Conservation (phyloP, 1,284 basidiomycete genomes). For the Ustilago bromivora region DNA sequence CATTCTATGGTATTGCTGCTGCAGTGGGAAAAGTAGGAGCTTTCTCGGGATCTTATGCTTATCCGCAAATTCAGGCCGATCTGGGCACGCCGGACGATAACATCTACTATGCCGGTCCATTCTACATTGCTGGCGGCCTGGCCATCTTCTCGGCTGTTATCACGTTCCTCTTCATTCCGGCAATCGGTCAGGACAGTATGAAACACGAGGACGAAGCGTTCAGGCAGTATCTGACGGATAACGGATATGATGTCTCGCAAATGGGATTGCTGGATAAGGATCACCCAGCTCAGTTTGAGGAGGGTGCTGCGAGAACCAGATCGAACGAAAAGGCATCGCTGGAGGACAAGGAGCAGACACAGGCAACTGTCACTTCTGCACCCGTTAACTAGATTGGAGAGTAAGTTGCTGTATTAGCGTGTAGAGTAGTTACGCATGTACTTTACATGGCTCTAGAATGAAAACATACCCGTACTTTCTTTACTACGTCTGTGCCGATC, state of each 20-base stretch:
- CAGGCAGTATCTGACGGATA: slow-evolving; percentile 60
- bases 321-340: slow-evolving; percentile 22
- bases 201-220: slow-evolving; percentile 78
- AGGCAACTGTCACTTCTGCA: slow-evolving; percentile 14
- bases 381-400: slow-evolving; percentile 13
- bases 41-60: slow-evolving; percentile 62
- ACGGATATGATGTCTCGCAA: slow-evolving; percentile 62
- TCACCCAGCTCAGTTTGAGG: slow-evolving; percentile 24
- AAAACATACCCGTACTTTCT: slow-evolving; percentile 4
- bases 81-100: slow-evolving; percentile 22
- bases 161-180: slow-evolving; percentile 80
- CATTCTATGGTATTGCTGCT: slow-evolving; percentile 72
- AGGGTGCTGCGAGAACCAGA: slow-evolving; percentile 28
- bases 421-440: neutral
- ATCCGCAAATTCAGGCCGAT: slow-evolving; percentile 51
- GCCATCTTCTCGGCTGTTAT: slow-evolving; percentile 82
- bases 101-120: slow-evolving; percentile 60
- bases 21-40: slow-evolving; percentile 82
- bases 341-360: slow-evolving; percentile 20
- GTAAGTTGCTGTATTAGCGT: neutral
- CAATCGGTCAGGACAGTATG: slow-evolving; percentile 84
- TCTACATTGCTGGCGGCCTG: slow-evolving; percentile 74
- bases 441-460: neutral
- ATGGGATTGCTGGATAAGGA: slow-evolving; percentile 52
- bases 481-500: neutral